These are phyloP conservation scores for Aspergillus japonicus DNA, from an alignment of 2,329 filamentous ascomycete genomes.

Conservation along the genomic window DNA sequence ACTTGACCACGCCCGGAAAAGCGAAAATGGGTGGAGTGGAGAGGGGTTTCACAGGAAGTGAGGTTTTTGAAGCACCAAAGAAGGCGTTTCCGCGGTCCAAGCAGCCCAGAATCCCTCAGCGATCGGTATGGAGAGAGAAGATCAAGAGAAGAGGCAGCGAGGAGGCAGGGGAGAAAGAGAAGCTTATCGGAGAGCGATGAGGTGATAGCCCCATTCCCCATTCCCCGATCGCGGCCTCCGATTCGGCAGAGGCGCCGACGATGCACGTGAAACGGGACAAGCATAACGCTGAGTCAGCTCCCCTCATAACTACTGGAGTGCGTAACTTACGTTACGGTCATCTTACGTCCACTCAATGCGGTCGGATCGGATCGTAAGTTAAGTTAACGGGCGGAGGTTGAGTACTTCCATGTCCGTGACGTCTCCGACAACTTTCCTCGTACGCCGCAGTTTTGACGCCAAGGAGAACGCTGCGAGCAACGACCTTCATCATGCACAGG, in stretches of 20 bases:
- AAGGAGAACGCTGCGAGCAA: slow-evolving; percentile 15
- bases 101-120: not conserved
- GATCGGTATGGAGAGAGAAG: slow-evolving; percentile 2
- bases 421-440: slow-evolving; percentile 5
- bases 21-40: not conserved
- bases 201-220: slow-evolving; percentile 18
- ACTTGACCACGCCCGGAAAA: not conserved
- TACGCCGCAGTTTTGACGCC: slow-evolving; percentile 14
- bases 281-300: slow-evolving; percentile 3
- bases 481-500: slow-evolving; percentile 34
- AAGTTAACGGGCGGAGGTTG: not conserved
- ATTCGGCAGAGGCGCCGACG: slow-evolving; percentile 34
- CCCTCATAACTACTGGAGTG: too few relatives aligned
- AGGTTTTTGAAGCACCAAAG: not conserved
- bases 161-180: slow-evolving; percentile 1
- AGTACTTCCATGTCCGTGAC: not conserved
- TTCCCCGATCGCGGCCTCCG: slow-evolving; percentile 20
- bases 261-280: slow-evolving; percentile 29
- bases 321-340: not conserved
- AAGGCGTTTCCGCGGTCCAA: not conserved
- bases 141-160: slow-evolving; percentile 3
- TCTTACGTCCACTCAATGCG: not conserved
- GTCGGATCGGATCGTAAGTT: too few relatives aligned
- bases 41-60: not conserved
- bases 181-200: slow-evolving; percentile 1